phyloP scores from a whole-genome alignment of 345 rosid species.

The Limnanthes douglasii region DNA sequence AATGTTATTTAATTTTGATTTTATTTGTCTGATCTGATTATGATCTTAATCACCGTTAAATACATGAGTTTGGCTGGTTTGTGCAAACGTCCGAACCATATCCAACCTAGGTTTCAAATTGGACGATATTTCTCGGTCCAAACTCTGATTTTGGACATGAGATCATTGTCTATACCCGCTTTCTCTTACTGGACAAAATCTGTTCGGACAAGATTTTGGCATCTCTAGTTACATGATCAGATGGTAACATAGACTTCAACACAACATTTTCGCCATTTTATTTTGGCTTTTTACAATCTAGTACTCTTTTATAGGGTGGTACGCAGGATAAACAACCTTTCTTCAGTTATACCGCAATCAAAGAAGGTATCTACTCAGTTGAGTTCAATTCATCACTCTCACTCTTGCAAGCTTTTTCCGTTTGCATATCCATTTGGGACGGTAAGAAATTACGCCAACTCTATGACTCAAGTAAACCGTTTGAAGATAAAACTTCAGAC shows the following conservation, averaged over 20 bases:
- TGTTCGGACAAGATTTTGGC: no score
- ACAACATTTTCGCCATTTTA: no score
- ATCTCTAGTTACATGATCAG: no score
- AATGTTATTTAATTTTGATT: no score
- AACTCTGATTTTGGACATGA: constrained; percentile 5
- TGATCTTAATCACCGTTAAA: no score
- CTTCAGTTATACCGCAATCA: constrained; percentile 43
- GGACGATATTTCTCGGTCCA: no score
- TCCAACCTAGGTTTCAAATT: no score
- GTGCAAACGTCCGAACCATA: no score
- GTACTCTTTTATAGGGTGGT: constrained; percentile 39
- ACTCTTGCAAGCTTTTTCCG: constrained; percentile 60
- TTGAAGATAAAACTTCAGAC: constrained; percentile 15
- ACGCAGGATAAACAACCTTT: constrained; percentile 28
- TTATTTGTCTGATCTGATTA: no score
- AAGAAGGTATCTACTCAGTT: constrained; percentile 72
- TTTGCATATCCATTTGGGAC: constrained; percentile 64
- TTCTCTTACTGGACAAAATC: constrained; percentile 3
- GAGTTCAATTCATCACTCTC: constrained; percentile 48
- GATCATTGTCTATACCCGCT: not conserved
- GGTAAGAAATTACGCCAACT: constrained; percentile 24
- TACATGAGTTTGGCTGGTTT: no score
- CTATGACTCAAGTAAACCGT: constrained; percentile 11
- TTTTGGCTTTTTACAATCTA: constrained; percentile 7
- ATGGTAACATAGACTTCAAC: no score